Evolutionary conservation across 2,329 filamentous ascomycete genomes (phyloP).

Genomic region (Aspergillus ustus): DNA sequence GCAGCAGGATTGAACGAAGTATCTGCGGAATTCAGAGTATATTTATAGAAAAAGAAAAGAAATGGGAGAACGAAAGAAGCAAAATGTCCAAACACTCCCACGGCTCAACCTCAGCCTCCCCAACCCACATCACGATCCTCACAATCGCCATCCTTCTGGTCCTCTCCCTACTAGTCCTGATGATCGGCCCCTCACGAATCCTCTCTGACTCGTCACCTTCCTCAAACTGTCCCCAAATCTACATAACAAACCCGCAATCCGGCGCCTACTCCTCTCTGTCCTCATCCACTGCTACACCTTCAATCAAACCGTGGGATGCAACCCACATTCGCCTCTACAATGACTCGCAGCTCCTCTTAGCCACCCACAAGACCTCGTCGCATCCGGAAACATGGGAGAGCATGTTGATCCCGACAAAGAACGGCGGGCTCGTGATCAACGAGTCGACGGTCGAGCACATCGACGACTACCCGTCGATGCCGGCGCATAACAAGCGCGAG

Average conservation of each 20-base stretch:
- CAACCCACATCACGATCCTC: constrained; percentile 12
- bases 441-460: neutral
- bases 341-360: neutral
- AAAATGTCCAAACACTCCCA: neutral
- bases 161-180: constrained; percentile 10
- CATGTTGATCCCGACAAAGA: constrained; percentile 12
- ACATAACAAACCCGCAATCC: neutral
- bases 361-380: neutral
- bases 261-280: neutral
- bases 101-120: neutral
- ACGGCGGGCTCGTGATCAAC: constrained; percentile 6
- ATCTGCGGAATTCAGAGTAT: neutral
- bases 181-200: constrained; percentile 7
- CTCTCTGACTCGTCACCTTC: constrained; percentile 4
- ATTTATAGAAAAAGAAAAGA: neutral
- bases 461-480: neutral
- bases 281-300: neutral
- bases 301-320: neutral
- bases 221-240: neutral
- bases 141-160: constrained; percentile 14
- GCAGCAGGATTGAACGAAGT: neutral
- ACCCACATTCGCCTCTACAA: neutral
- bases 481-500: neutral
- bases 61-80: neutral
- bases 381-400: constrained; percentile 12